Conservation (phyloP, 768 basidiomycete species). For the Calocybe gangraenosa region DNA sequence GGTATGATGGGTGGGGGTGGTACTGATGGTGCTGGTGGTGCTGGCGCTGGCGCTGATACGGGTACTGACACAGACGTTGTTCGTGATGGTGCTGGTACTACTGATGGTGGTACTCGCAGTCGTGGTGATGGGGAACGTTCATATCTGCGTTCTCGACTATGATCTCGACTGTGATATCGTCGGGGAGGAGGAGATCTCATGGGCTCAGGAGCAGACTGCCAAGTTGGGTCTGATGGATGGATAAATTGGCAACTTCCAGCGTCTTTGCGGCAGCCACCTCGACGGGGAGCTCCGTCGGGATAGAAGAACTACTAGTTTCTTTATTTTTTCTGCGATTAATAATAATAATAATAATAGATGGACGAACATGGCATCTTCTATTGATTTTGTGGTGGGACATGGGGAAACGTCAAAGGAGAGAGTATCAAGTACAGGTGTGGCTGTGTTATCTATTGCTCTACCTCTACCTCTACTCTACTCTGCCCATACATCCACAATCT, state of each 20-base stretch:
- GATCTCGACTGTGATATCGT: not conserved
- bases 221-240: conserved; percentile 25
- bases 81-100: not conserved
- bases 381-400: not conserved
- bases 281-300: conserved; percentile 13
- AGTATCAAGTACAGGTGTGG: no score
- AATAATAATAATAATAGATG: not conserved
- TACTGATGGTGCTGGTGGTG: not conserved
- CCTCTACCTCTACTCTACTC: no score
- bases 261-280: conserved; percentile 8
- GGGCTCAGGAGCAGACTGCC: conserved; percentile 14
- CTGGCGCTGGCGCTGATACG: not conserved
- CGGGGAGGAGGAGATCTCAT: not conserved
- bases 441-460: conserved; percentile 9
- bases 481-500: conserved; percentile 63
- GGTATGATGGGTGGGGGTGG: conserved; percentile 1
- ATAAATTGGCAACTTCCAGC: conserved; percentile 18
- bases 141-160: not conserved
- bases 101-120: not conserved
- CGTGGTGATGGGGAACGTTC: not conserved
- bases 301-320: conserved; percentile 15
- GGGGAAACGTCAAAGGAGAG: not conserved
- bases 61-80: no score
- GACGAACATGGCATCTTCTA: conserved; percentile 17
- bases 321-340: not conserved